These are phyloP conservation scores for Eucalyptus cladocalyx DNA, from an alignment of 345 rosid genomes.

Conservation along the genomic window DNA sequence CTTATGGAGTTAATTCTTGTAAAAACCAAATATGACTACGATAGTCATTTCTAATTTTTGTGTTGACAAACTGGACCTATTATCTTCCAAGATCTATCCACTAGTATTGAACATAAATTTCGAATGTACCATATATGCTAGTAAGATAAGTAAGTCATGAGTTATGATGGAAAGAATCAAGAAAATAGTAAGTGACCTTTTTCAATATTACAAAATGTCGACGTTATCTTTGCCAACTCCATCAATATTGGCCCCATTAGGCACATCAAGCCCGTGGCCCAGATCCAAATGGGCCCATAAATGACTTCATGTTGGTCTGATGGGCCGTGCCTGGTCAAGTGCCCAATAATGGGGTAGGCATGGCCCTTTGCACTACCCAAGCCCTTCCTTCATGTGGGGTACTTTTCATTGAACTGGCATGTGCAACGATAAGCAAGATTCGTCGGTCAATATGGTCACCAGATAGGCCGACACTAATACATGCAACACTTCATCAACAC, in stretches of 20 bases:
- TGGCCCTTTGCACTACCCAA: too few species aligned
- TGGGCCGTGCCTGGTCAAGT: too few species aligned
- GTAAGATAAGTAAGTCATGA: background rate
- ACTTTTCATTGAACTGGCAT: too few species aligned
- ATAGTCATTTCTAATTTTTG: background rate
- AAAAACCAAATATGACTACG: background rate
- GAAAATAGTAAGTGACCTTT: background rate
- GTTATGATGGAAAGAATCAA: background rate
- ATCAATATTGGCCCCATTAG: background rate
- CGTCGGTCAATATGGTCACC: too few species aligned
- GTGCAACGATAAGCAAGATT: too few species aligned
- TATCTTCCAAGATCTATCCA: background rate
- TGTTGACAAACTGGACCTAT: background rate
- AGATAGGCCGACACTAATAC: too few species aligned
- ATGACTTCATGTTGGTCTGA: background rate
- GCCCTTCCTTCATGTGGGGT: too few species aligned
- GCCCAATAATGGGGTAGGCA: too few species aligned
- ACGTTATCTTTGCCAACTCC: background rate
- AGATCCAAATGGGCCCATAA: background rate
- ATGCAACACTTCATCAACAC: background rate
- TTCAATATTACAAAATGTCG: background rate
- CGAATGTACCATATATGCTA: background rate
- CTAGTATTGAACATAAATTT: background rate
- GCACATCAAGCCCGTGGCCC: background rate
- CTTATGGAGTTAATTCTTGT: background rate